Evolutionary conservation across 2,329 filamentous ascomycete genomes (phyloP).

Genomic region (Aschersonia sp.): DNA sequence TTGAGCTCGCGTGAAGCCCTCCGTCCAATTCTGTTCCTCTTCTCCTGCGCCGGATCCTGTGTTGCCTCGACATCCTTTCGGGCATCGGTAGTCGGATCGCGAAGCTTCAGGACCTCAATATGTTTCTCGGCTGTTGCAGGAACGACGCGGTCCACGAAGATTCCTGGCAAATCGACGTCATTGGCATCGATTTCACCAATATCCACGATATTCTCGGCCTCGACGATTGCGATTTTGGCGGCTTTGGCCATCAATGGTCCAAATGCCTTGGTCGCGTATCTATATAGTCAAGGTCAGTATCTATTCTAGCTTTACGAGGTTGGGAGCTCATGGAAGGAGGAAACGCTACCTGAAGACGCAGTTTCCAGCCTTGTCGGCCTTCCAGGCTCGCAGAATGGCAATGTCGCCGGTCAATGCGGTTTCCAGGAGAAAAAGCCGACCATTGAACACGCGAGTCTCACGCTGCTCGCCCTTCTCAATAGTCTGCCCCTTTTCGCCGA

Average conservation of each 20-base stretch:
- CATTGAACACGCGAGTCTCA: conserved; percentile 60
- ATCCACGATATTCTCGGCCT: conserved; percentile 73
- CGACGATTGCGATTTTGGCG: conserved; percentile 62
- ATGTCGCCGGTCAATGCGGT: conserved; percentile 62
- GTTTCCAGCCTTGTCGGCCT: conserved; percentile 63
- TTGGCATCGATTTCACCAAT: conserved; percentile 58
- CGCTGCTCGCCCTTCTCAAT: conserved; percentile 49
- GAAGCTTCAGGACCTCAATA: conserved; percentile 54
- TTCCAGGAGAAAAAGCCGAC: conserved; percentile 63
- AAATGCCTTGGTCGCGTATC: conserved; percentile 61
- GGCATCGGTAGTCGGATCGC: conserved; percentile 22
- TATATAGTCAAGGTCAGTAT: conserved; percentile 9
- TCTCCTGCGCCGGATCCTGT: conserved; percentile 29
- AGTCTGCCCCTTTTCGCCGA: conserved; percentile 43
- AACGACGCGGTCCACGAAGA: conserved; percentile 71
- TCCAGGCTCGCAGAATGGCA: conserved; percentile 63
- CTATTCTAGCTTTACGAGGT: too few relatives aligned
- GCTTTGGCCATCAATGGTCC: conserved; percentile 70
- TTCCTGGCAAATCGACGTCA: conserved; percentile 64
- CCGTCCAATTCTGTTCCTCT: conserved; percentile 58
- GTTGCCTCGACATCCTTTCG: conserved; percentile 20
- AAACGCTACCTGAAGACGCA: conserved; percentile 52
- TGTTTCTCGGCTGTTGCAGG: conserved; percentile 56
- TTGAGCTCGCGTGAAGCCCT: conserved; percentile 70
- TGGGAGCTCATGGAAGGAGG: background rate